Base-by-base conservation (phyloP, 2,329 filamentous ascomycete genomes). In the Pseudocercospora vitis region DNA sequence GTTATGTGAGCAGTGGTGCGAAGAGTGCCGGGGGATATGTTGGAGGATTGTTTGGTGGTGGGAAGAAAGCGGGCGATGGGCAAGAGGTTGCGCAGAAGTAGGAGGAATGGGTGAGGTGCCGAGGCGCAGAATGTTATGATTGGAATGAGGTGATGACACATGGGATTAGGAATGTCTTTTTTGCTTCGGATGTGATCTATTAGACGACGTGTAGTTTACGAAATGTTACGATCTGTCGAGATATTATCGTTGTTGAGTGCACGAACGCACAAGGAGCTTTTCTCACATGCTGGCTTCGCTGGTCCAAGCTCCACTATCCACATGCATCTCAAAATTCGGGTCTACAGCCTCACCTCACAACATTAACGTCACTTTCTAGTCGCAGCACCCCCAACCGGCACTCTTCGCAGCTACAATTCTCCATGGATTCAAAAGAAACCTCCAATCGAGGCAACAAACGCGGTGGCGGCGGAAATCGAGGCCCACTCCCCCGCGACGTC, bases 21-120 rank as follows among this genome's bases (percentile, higher is more conserved):
- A 64, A 68, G 60, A 63, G 68, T 40, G 69, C 66, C 14, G 68
- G 65, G 8, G 63, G 65, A 9, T 69, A 67, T 42, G 60, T 71
- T 11, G 63, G 66, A 19, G 65, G 68, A 7, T 56, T 70, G 49
- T 61, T 69, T 6, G 64, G 65, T 7, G 67, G 68, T 21, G 63
- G 66, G 7, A 66, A 65, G 56, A 68, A 68, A 61, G n/a, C n/a
- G n/a, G 60, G 68, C 46, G 57, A 63, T 35, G 57, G 48, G 16
- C 14, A 39, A 9, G 50, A 39, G 19, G 50, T 29, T 45, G 35
- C 50, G 50, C 31, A 55, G 48, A 21, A 57, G 50, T 37, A 56
- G 53, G 45, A 14, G 3, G 2, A 7, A 14, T 3, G 4, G 3
- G 2, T 21, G 31, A 18, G 42, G 11, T 45, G 23, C n/a, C n/a